Conservation (phyloP, 257 asterid genomes). For the Nicotiana obtusifolia region DNA sequence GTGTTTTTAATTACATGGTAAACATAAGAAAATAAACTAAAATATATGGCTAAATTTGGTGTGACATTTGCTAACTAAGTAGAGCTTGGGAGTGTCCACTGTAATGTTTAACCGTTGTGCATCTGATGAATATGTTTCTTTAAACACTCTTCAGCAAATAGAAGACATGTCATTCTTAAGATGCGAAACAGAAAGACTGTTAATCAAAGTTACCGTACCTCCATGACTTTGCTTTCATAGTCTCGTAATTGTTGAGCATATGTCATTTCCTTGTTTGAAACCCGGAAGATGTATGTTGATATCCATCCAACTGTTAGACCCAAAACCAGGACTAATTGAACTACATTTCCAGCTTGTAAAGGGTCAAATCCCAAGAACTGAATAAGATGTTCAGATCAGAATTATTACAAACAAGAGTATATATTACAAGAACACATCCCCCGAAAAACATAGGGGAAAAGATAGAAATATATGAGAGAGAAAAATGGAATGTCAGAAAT, state of each 20-base stretch:
- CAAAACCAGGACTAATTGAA: conserved; percentile 79
- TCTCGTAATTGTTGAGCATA: conserved; percentile 86
- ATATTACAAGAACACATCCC: neutral
- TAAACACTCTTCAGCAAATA: neutral
- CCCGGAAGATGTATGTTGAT: conserved; percentile 88
- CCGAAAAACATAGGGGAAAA: neutral
- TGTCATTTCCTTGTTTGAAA: conserved; percentile 95
- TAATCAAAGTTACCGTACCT: conserved; percentile 36
- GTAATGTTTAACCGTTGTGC: neutral
- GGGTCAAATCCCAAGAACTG: conserved; percentile 89
- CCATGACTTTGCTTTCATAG: conserved; percentile 93
- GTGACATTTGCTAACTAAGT: neutral
- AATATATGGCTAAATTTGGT: neutral
- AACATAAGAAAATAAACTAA: neutral
- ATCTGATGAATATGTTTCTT: neutral
- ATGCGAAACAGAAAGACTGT: neutral
- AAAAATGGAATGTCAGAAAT: neutral
- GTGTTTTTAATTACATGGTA: neutral
- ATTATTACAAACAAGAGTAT: neutral
- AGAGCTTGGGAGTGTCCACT: neutral
- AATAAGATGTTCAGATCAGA: conserved; percentile 23
- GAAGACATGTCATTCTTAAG: neutral
- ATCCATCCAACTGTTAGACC: conserved; percentile 96
- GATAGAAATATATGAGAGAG: neutral
- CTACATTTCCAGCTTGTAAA: conserved; percentile 89